Conservation (phyloP, 352 stramenopile genomes). For the Phytophthora tentaculata region DNA sequence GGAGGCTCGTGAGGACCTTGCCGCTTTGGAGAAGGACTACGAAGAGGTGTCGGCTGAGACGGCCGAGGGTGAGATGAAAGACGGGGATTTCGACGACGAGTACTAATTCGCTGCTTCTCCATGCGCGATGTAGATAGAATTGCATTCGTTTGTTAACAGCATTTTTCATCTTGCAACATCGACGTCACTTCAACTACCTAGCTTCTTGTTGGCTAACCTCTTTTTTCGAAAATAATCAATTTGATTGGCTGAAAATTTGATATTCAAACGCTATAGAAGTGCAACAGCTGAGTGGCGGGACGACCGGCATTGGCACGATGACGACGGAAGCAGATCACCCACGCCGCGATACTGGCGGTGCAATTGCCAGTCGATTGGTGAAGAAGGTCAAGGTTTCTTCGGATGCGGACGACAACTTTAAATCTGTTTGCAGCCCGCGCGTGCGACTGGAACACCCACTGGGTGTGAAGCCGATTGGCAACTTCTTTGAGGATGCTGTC, state of each 20-base stretch:
- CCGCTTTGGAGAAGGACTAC: constrained; percentile 93
- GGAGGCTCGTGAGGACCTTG: constrained; percentile 97
- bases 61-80: constrained; percentile 94
- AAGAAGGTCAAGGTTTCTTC: constrained; percentile 39
- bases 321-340: constrained; percentile 17
- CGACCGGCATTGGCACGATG: constrained; percentile 28
- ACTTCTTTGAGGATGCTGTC: constrained; percentile 71
- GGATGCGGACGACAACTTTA: not conserved
- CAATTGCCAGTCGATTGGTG: constrained; percentile 30
- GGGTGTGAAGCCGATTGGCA: constrained; percentile 85
- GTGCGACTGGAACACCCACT: constrained; percentile 67
- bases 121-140: too few species aligned
- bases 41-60: constrained; percentile 99
- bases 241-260: constrained; percentile 22
- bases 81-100: constrained; percentile 92
- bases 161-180: too few species aligned
- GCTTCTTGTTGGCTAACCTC: constrained; percentile 1
- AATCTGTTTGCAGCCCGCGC: not conserved
- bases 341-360: constrained; percentile 12
- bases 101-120: too few species aligned
- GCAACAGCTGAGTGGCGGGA: constrained; percentile 33
- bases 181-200: not conserved
- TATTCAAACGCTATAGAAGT: constrained; percentile 29
- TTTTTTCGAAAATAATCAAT: not conserved
- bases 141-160: not conserved